These are phyloP conservation scores for Tilletia caries DNA, from an alignment of 1,284 basidiomycete species.

Conservation along the genomic window DNA sequence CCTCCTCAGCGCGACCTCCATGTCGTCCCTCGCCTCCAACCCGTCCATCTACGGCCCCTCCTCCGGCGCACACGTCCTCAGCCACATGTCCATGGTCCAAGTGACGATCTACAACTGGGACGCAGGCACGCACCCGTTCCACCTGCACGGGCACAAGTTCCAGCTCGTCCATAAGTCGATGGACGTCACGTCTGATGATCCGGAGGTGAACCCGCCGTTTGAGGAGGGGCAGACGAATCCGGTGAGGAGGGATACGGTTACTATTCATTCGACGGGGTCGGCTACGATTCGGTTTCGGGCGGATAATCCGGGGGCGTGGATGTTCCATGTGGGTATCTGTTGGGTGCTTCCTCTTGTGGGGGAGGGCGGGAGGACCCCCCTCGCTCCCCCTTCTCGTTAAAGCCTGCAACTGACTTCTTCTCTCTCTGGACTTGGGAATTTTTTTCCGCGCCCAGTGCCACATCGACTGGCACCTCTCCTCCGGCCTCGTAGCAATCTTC, in stretches of 20 bases:
- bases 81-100: conserved; percentile 73
- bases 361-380: neutral
- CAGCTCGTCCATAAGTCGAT: conserved; percentile 66
- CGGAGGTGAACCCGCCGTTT: conserved; percentile 73
- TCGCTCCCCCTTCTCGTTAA: neutral
- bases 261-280: conserved; percentile 63
- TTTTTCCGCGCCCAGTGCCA: conserved; percentile 19
- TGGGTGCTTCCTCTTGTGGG: neutral
- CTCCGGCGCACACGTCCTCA: conserved; percentile 64
- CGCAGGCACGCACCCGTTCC: conserved; percentile 66
- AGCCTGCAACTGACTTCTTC: too few species aligned
- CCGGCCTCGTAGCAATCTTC: conserved; percentile 70
- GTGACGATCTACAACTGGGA: conserved; percentile 78
- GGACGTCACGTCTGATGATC: conserved; percentile 74
- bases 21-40: conserved; percentile 58
- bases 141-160: conserved; percentile 31
- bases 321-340: conserved; percentile 27
- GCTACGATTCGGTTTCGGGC: conserved; percentile 69
- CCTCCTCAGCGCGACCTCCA: conserved; percentile 54
- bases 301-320: conserved; percentile 79
- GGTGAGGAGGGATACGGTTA: conserved; percentile 68
- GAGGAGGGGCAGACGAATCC: conserved; percentile 75
- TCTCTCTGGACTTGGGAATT: too few species aligned
- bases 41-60: conserved; percentile 21
- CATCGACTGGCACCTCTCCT: conserved; percentile 66